These are phyloP conservation scores for Rosa chinensis DNA, from an alignment of 306 rosid species.

Conservation along the genomic window DNA sequence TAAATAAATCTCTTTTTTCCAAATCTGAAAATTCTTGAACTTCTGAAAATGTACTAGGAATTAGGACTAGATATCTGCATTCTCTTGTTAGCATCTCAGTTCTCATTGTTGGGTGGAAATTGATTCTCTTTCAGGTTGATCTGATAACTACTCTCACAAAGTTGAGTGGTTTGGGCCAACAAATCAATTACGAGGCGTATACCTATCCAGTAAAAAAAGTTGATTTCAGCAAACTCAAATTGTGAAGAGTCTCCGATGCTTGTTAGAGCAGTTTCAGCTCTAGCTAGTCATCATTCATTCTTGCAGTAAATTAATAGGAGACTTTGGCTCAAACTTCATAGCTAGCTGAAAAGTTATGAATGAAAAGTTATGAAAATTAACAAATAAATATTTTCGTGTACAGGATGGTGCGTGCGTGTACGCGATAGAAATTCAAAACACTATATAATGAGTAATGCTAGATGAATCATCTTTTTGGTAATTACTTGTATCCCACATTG, in stretches of 20 bases:
- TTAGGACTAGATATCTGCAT: not conserved
- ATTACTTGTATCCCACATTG: too few relatives aligned
- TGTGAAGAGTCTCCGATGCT: constrained; percentile 35
- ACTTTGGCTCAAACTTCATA: too few relatives aligned
- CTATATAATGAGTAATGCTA: too few relatives aligned
- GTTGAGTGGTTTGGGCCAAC: constrained; percentile 74
- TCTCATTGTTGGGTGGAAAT: constrained; percentile 23
- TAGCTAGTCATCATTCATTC: too few relatives aligned
- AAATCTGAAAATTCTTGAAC: not conserved
- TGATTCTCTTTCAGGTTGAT: constrained; percentile 69
- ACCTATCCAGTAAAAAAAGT: constrained; percentile 59
- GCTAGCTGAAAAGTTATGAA: too few relatives aligned
- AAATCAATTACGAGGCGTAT: constrained; percentile 86
- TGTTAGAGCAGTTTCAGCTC: not conserved
- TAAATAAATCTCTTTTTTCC: not conserved
- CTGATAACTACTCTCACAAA: constrained; percentile 81
- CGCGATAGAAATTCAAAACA: too few relatives aligned
- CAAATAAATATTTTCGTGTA: too few relatives aligned
- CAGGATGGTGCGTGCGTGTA: too few relatives aligned
- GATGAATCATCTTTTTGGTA: too few relatives aligned
- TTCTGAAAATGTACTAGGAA: not conserved
- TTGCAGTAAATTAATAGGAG: too few relatives aligned
- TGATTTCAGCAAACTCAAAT: constrained; percentile 75
- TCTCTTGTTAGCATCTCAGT: not conserved
- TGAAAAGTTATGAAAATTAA: too few relatives aligned